Conservation (phyloP, 2,329 filamentous ascomycete species). For the Dothistroma pini region DNA sequence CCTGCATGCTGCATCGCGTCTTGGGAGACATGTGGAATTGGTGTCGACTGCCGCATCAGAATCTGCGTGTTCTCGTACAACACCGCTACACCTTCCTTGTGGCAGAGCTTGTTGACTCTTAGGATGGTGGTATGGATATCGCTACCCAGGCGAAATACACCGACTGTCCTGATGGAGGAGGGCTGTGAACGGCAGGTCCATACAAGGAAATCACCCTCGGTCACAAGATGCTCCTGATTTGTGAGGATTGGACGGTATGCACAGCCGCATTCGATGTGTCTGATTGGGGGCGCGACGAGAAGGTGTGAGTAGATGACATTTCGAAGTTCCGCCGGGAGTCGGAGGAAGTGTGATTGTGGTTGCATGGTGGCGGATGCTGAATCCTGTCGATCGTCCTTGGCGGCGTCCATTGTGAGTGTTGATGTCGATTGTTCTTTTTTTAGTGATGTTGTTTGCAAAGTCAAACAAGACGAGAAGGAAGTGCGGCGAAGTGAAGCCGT, state of each 20-base stretch:
- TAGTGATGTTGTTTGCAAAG: background rate
- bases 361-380: background rate
- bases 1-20: background rate
- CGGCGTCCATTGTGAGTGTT: background rate
- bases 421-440: background rate
- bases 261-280: background rate
- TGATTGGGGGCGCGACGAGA: background rate
- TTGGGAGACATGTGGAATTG: background rate
- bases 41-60: background rate
- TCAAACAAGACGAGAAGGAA: background rate
- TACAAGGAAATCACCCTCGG: background rate
- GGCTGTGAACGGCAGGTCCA: background rate
- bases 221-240: background rate
- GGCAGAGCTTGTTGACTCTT: background rate
- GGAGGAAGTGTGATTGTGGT: background rate
- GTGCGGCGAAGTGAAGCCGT: background rate
- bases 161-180: background rate
- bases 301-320: background rate
- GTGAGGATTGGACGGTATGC: no score
- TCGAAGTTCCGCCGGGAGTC: background rate
- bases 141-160: background rate
- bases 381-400: background rate
- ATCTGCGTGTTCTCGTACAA: background rate
- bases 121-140: background rate
- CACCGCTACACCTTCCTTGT: background rate